Percentiles rank a stretch among this genome's conserved stretches.
These are phyloP conservation scores for Chlamydomonas sp. DNA, from an alignment of 139 green algal species.

Conservation along the genomic window DNA sequence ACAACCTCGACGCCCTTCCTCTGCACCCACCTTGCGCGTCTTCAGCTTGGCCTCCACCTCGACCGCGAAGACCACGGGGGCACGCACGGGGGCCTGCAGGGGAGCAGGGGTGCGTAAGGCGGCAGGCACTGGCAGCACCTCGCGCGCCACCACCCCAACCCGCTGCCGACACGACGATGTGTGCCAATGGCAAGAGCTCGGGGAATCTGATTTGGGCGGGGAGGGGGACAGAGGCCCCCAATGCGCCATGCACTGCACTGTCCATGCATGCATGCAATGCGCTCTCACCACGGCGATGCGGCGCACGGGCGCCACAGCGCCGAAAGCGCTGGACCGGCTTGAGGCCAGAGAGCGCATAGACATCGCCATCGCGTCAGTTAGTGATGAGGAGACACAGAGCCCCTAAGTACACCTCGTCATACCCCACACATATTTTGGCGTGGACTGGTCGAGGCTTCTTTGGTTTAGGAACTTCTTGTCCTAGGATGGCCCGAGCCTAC, in stretches of 20 bases:
- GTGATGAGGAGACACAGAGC: too few relatives aligned
- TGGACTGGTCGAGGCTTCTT: too few relatives aligned
- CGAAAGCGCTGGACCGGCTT: slow-evolving; percentile 28
- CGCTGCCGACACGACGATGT: too few relatives aligned
- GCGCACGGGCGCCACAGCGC: slow-evolving; percentile 19
- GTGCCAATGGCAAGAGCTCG: not conserved
- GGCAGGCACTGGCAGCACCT: too few relatives aligned
- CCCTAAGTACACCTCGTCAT: too few relatives aligned
- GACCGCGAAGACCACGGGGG: not conserved
- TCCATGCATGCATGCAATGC: slow-evolving; percentile 22
- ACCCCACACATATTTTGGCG: too few relatives aligned
- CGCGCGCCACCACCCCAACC: too few relatives aligned
- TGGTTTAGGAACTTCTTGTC: too few relatives aligned
- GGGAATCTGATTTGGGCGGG: not conserved
- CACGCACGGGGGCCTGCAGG: too few relatives aligned
- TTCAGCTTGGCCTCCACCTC: slow-evolving; percentile 53
- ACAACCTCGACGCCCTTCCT: not conserved
- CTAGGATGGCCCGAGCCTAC: too few relatives aligned
- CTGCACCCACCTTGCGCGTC: slow-evolving; percentile 56
- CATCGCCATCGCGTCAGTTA: too few relatives aligned
- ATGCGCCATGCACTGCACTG: too few relatives aligned
- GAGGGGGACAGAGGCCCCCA: not conserved
- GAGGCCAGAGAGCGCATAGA: not conserved
- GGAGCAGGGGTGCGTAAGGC: not conserved
- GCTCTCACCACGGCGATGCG: slow-evolving; percentile 15